Conservation (phyloP, 805 yeast genomes). For the Lachancea dasiensis region DNA sequence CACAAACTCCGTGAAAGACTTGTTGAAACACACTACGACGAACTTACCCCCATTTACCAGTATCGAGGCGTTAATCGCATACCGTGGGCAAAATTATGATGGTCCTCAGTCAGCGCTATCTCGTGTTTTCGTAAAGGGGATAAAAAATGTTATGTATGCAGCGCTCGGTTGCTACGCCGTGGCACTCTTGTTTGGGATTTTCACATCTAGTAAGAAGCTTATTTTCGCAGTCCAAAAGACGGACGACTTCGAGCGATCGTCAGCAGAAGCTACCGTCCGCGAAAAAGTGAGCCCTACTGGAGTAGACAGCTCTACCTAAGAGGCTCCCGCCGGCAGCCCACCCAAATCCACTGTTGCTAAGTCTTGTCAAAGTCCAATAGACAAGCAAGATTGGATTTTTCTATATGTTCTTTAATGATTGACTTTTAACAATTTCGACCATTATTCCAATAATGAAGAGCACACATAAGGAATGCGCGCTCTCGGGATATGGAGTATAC, state of each 20-base stretch:
- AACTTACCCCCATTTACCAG: constrained; percentile 9
- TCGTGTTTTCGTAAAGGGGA: constrained; percentile 4
- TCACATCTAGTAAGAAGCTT: constrained; percentile 5
- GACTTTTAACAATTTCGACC: too few species aligned
- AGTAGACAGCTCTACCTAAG: too few species aligned
- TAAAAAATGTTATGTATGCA: constrained; percentile 18
- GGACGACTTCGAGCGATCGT: constrained; percentile 3
- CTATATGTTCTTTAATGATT: too few species aligned
- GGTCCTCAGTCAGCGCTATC: constrained; percentile 15
- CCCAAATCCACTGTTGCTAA: too few species aligned
- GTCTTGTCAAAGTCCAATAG: too few species aligned
- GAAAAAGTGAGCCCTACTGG: background rate
- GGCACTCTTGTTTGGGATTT: constrained; percentile 7
- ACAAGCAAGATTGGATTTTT: too few species aligned
- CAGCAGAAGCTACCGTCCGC: background rate
- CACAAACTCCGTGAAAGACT: constrained; percentile 17
- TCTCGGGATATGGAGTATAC: too few species aligned
- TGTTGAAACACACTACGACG: constrained; percentile 9
- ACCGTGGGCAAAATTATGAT: constrained; percentile 18
- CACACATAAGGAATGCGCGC: too few species aligned
- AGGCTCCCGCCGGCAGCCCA: too few species aligned
- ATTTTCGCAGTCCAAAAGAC: background rate
- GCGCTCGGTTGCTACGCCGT: constrained; percentile 6
- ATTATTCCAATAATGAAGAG: too few species aligned
- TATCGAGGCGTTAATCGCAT: constrained; percentile 17